Conservation (phyloP, 2,329 filamentous ascomycete genomes). For the Xenoacremonium recifei region DNA sequence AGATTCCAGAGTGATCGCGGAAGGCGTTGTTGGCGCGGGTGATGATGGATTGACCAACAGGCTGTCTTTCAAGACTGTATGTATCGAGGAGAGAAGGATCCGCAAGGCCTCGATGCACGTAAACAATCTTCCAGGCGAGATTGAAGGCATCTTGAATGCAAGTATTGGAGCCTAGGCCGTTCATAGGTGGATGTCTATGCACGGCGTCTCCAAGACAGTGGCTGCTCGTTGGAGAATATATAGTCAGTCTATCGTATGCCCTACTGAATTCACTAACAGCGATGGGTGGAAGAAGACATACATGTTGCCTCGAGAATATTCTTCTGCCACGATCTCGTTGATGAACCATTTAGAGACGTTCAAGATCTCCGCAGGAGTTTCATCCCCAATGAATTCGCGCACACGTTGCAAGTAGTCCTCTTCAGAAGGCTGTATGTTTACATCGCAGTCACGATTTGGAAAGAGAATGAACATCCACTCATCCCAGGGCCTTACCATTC, state of each 20-base stretch:
- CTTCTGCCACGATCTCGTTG: conserved; percentile 59
- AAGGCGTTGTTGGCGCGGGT: conserved; percentile 57
- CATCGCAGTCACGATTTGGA: conserved; percentile 36
- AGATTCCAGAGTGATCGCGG: conserved; percentile 47
- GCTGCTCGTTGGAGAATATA: conserved; percentile 20
- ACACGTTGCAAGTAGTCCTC: conserved; percentile 47
- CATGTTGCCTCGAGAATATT: conserved; percentile 51
- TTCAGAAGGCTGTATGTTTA: conserved; percentile 37
- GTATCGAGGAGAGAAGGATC: conserved; percentile 38
- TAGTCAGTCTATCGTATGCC: not conserved
- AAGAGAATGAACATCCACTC: conserved; percentile 61
- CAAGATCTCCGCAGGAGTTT: conserved; percentile 46
- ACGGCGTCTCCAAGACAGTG: conserved; percentile 58
- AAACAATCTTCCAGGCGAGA: conserved; percentile 54
- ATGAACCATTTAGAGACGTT: conserved; percentile 59
- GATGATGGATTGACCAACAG: conserved; percentile 47
- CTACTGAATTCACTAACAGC: not conserved
- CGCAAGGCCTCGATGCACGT: conserved; percentile 36
- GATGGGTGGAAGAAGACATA: too few species aligned
- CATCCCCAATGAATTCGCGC: conserved; percentile 54
- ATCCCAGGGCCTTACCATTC: conserved; percentile 64
- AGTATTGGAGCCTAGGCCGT: conserved; percentile 58
- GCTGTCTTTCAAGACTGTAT: conserved; percentile 47
- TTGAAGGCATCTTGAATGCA: conserved; percentile 58
- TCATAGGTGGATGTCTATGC: conserved; percentile 56